Conservation (phyloP, 2,329 filamentous ascomycete species). For the Aspergillus caelatus region DNA sequence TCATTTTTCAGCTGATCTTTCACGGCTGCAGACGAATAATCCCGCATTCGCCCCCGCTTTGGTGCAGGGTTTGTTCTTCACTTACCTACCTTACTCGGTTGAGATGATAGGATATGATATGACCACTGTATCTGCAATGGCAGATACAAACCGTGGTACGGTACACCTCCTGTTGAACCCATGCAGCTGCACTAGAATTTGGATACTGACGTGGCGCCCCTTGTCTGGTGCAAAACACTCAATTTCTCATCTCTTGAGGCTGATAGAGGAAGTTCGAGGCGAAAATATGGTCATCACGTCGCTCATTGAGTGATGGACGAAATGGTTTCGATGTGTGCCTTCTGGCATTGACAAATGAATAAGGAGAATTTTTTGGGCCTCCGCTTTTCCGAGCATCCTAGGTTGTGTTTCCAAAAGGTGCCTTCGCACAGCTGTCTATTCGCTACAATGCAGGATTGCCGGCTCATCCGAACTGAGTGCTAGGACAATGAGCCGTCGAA, state of each 20-base stretch:
- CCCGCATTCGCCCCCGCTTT: conserved; percentile 40
- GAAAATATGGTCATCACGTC: conserved; percentile 24
- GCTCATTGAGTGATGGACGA: conserved; percentile 16
- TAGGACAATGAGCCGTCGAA: conserved; percentile 18
- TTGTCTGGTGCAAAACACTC: conserved; percentile 34
- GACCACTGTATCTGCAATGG: conserved; percentile 32
- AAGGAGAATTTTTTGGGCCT: conserved; percentile 12
- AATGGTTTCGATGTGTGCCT: conserved; percentile 12
- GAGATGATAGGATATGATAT: conserved; percentile 42
- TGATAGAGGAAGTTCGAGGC: conserved; percentile 27
- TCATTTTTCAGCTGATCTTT: conserved; percentile 46
- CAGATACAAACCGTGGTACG: conserved; percentile 38
- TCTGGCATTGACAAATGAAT: conserved; percentile 18
- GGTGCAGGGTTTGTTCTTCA: conserved; percentile 38
- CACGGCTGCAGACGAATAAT: conserved; percentile 43
- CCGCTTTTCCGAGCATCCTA: conserved; percentile 23
- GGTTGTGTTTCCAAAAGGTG: conserved; percentile 13
- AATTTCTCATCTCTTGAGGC: conserved; percentile 28
- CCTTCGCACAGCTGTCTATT: conserved; percentile 15
- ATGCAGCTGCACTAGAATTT: conserved; percentile 44
- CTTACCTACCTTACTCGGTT: conserved; percentile 27
- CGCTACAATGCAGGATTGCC: conserved; percentile 27
- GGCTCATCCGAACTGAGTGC: conserved; percentile 23
- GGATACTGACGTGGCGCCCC: conserved; percentile 44
- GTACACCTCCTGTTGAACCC: conserved; percentile 37